A percentile compares a stretch with the other conserved stretches of the same genome.
These are phyloP conservation scores for Tetrapyrgos nigripes DNA, from an alignment of 1,284 basidiomycete species.

Conservation along the genomic window DNA sequence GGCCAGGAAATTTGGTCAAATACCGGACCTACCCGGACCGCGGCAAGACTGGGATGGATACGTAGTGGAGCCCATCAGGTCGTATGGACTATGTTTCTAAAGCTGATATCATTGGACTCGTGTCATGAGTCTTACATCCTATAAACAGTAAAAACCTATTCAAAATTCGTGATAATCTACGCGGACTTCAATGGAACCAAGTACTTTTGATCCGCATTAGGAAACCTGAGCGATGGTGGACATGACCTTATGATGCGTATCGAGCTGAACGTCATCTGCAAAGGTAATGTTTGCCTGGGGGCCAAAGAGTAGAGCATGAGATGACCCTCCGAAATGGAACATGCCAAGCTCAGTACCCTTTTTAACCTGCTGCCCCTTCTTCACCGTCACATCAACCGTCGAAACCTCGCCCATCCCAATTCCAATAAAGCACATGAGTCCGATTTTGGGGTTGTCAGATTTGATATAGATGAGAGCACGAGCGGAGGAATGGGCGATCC, in stretches of 20 bases:
- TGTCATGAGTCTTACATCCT: no score
- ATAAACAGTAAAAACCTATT: no score
- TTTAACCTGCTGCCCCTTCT: constrained; percentile 34
- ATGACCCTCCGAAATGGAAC: constrained; percentile 60
- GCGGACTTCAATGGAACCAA: no score
- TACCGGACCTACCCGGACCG: no score
- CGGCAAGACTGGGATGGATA: no score
- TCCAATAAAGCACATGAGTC: constrained; percentile 54
- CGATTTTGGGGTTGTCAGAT: constrained; percentile 54
- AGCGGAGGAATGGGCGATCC: constrained; percentile 41
- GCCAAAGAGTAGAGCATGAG: constrained; percentile 39
- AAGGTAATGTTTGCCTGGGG: constrained; percentile 20
- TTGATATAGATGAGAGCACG: constrained; percentile 60
- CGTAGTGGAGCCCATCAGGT: no score
- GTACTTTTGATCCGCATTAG: no score
- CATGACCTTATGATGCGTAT: background rate
- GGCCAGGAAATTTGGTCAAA: no score
- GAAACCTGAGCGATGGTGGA: background rate
- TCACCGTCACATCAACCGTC: constrained; percentile 49
- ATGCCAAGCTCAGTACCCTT: constrained; percentile 42
- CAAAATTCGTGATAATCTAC: no score
- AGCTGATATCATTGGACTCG: no score
- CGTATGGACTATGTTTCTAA: no score
- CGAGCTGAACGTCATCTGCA: background rate
- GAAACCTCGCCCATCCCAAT: constrained; percentile 66